phyloP scores from a whole-genome alignment of 768 basidiomycete species.

The Mycena kentingensis region DNA sequence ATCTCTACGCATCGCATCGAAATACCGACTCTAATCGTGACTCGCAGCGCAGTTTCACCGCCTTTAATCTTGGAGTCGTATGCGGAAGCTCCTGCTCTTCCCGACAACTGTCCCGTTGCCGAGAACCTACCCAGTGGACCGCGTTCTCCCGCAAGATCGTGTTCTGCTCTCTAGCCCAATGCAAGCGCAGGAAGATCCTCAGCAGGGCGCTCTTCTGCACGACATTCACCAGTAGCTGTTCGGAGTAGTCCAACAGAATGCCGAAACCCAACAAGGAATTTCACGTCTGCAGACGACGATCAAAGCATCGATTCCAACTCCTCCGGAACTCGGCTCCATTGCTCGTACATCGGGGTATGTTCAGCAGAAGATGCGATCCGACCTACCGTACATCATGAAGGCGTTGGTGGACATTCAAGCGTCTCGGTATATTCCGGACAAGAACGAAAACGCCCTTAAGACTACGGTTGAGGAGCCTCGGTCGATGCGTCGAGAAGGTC shows the following conservation, averaged over 20 bases:
- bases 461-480: conserved; percentile 22
- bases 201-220: conserved; percentile 25
- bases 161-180: too few relatives aligned
- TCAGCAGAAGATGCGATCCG: conserved; percentile 38
- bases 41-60: conserved; percentile 8
- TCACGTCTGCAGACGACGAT: conserved; percentile 32
- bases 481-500: conserved; percentile 14
- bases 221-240: conserved; percentile 36
- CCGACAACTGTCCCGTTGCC: background rate
- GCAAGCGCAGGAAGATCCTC: too few relatives aligned
- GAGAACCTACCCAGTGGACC: conserved; percentile 9
- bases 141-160: too few relatives aligned
- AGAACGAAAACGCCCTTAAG: conserved; percentile 9
- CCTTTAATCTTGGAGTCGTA: conserved; percentile 33
- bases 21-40: background rate
- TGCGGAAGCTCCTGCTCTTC: background rate
- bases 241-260: conserved; percentile 32
- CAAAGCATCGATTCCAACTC: conserved; percentile 8
- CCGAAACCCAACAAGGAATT: conserved; percentile 29
- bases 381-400: conserved; percentile 39
- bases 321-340: conserved; percentile 22
- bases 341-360: conserved; percentile 41
- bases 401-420: conserved; percentile 35
- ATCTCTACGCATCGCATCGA: conserved; percentile 13
- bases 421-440: conserved; percentile 18